phyloP scores from a whole-genome alignment of 257 asterid genomes.

The Solanum peruvianum region DNA sequence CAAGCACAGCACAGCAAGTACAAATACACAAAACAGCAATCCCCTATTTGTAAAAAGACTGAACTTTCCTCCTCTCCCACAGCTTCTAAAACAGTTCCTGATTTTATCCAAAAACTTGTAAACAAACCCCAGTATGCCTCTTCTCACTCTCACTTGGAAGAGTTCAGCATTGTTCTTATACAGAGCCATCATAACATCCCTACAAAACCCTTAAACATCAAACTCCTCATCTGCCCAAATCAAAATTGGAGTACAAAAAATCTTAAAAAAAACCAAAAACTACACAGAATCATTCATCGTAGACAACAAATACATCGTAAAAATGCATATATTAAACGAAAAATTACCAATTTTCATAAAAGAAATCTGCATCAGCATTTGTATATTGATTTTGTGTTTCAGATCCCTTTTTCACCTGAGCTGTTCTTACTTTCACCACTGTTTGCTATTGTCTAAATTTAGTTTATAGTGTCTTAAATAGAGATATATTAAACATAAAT shows the following conservation, averaged over 20 bases:
- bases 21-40: slow-evolving; percentile 40
- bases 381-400: neutral
- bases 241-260: neutral
- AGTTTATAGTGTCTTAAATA: neutral
- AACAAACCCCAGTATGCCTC: slow-evolving; percentile 16
- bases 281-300: neutral
- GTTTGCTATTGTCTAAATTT: neutral
- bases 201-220: slow-evolving; percentile 11
- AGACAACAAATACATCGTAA: neutral
- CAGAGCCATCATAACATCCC: slow-evolving; percentile 38
- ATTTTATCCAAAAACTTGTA: slow-evolving; percentile 16
- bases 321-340: neutral
- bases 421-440: neutral
- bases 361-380: neutral
- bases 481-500: too few species aligned
- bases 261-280: neutral
- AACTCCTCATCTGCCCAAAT: slow-evolving; percentile 38
- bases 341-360: neutral
- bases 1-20: slow-evolving; percentile 41
- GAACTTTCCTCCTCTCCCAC: slow-evolving; percentile 47
- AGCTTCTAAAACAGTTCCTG: slow-evolving; percentile 8
- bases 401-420: neutral
- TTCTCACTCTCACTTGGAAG: slow-evolving; percentile 40
- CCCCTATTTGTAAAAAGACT: slow-evolving; percentile 35
- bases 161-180: slow-evolving; percentile 22